Evolutionary conservation across 1,284 basidiomycete genomes (phyloP), one percentile per base, ranked within the genome.

Genomic region (Sphagnurus paluster): DNA sequence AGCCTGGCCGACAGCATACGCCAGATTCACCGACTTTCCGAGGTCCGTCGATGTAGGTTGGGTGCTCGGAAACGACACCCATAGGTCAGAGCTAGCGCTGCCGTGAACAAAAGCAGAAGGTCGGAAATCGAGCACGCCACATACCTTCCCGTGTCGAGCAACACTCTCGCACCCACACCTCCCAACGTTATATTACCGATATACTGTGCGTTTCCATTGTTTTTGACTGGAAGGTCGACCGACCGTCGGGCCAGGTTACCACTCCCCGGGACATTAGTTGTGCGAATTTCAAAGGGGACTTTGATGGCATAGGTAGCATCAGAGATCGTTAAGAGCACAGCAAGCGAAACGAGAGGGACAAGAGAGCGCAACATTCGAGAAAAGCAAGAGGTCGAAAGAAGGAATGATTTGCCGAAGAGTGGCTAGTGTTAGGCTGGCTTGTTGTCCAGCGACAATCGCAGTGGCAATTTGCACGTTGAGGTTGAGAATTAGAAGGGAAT

Each of bases 1-100:
- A 9, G 84, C 84, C 37, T 68, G 70, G 36, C 87, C 87, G 20
- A 88, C 77, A 5, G 87, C 87, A 57, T 90, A 90, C 4, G 70
- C 64, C 11, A 90, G 61, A 1, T 76, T 76, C 9, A 81, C 58
- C 3, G 71, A 60, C 44, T 78, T 74, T n/a, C 83, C 83, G 1
- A 78, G 68, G 58, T 85, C 79, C 28, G 67, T 75, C 5, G 81
- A 66, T 16, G 66, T 58, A 14, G 81, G 77, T 13, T 74, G 68
- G 42, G 61, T 58, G 4, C 65, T 68, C 6, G 76, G 68, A 50
- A 77, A 77, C 25, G 65, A 69, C 10, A 82, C 79, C 83, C 83
- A 86, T 13, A 87, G 64, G 61, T 87, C 84, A 34, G 83, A 84
- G 52, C 82, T 84, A 44, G 23, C 4, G 30, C 20, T 47, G 42